Evolutionary conservation across 495 filamentous ascomycete species (phyloP).

Genomic region (Neurospora tetraspora): DNA sequence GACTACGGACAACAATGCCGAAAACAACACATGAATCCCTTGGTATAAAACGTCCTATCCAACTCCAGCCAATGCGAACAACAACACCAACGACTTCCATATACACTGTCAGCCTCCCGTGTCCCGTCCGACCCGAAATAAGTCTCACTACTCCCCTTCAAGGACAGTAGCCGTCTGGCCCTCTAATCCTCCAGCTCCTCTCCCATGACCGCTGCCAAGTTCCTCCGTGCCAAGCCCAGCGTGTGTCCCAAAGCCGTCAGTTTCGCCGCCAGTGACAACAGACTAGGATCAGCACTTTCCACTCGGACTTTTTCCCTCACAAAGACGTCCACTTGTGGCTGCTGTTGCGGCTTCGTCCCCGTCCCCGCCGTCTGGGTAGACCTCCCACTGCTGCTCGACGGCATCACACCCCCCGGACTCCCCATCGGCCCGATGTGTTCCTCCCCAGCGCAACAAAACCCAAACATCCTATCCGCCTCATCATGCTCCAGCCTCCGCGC

Average conservation of each 20-base stretch:
- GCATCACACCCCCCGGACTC: not conserved
- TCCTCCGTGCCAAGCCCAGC: conserved; percentile 54
- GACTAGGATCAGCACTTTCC: conserved; percentile 81
- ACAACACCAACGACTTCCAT: not conserved
- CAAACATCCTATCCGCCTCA: conserved; percentile 66
- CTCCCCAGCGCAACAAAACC: conserved; percentile 14
- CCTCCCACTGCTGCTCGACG: conserved; percentile 4
- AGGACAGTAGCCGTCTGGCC: not conserved
- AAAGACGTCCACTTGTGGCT: conserved; percentile 47
- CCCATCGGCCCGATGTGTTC: not conserved
- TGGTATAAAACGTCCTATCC: conserved; percentile 14
- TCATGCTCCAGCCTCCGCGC: conserved; percentile 63
- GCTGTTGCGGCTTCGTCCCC: not conserved
- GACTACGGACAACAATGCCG: conserved; percentile 5
- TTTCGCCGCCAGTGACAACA: conserved; percentile 84
- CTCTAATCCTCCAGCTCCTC: conserved; percentile 36
- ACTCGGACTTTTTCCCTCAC: conserved; percentile 87
- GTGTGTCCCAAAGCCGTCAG: conserved; percentile 70
- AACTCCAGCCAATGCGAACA: conserved; percentile 17
- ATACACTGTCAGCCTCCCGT: not conserved
- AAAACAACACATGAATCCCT: conserved; percentile 18
- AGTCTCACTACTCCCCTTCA: not conserved
- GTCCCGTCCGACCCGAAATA: not conserved
- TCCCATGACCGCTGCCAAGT: conserved; percentile 75
- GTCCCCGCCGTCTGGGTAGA: not conserved